Percentiles rank a stretch among this genome's conserved stretches.
These are phyloP conservation scores for Xylariales sp. DNA, from an alignment of 2,329 filamentous ascomycete species.

Conservation along the genomic window DNA sequence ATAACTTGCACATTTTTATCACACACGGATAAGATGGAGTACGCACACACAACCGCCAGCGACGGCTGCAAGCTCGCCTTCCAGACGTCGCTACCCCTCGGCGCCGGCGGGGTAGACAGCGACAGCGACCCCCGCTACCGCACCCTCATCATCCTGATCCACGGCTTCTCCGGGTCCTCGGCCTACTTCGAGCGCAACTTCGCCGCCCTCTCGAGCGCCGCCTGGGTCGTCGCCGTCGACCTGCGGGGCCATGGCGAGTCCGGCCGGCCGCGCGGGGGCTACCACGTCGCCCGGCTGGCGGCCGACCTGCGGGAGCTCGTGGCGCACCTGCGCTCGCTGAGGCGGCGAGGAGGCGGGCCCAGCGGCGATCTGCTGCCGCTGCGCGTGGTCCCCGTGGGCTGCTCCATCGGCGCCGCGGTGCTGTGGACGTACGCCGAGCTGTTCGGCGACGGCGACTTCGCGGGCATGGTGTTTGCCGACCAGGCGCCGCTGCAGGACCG, in stretches of 20 bases:
- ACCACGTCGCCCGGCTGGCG: slow-evolving; percentile 36
- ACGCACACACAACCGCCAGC: slow-evolving; percentile 21
- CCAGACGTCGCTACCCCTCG: slow-evolving; percentile 27
- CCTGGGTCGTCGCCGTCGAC: slow-evolving; percentile 34
- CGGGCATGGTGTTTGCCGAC: slow-evolving; percentile 32
- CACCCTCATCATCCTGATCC: slow-evolving; percentile 29
- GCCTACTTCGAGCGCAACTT: slow-evolving; percentile 33
- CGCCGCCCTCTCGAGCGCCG: slow-evolving; percentile 15
- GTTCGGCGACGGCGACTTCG: slow-evolving; percentile 26
- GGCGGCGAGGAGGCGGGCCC: background rate
- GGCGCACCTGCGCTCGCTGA: slow-evolving; percentile 15
- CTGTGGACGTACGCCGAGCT: slow-evolving; percentile 36
- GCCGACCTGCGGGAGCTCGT: slow-evolving; percentile 29
- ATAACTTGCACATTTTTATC: background rate
- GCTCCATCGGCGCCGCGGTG: slow-evolving; percentile 35
- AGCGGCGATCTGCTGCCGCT: no score
- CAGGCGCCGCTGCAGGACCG: slow-evolving; percentile 36
- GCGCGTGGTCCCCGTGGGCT: slow-evolving; percentile 29
- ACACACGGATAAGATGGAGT: slow-evolving; percentile 18
- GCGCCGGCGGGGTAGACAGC: slow-evolving; percentile 1
- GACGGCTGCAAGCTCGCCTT: slow-evolving; percentile 30
- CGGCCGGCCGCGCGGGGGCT: slow-evolving; percentile 25
- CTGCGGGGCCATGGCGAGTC: slow-evolving; percentile 34
- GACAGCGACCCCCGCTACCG: slow-evolving; percentile 10
- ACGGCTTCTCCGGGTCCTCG: slow-evolving; percentile 36